These are phyloP conservation scores for Closterium sp. DNA, from an alignment of 139 green algal genomes.

Conservation along the genomic window DNA sequence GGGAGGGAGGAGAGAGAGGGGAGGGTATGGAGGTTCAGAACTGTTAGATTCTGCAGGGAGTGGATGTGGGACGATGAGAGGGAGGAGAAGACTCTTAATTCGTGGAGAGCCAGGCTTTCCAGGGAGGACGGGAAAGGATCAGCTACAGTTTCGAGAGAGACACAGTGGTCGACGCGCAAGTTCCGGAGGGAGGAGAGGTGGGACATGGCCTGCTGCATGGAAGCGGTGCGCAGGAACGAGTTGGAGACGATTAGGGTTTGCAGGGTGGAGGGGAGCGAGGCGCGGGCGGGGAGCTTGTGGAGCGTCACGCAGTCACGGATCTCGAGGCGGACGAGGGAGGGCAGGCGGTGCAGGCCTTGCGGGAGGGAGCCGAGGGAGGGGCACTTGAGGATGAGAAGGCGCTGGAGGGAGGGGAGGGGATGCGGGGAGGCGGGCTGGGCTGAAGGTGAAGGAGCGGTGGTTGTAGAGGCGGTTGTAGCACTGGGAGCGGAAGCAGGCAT, in stretches of 20 bases:
- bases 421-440: neutral
- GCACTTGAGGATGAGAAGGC: neutral
- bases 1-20: neutral
- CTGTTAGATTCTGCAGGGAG: neutral
- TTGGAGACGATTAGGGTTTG: neutral
- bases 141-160: neutral
- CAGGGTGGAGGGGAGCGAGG: neutral
- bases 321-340: neutral
- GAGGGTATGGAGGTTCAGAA: neutral
- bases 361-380: neutral
- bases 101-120: neutral
- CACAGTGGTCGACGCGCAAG: neutral
- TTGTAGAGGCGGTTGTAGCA: neutral
- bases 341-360: neutral
- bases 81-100: neutral
- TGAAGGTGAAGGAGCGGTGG: neutral
- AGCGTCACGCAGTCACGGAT: neutral
- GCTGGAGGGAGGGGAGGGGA: neutral
- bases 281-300: neutral
- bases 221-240: neutral
- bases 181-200: neutral
- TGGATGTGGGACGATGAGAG: neutral
- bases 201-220: neutral
- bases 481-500: neutral
- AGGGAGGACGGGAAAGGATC: neutral